A percentile compares a stretch with the other conserved stretches of the same genome.
Evolutionary conservation across 2,329 filamentous ascomycete genomes (phyloP).

Genomic region (Penicillium sp.): DNA sequence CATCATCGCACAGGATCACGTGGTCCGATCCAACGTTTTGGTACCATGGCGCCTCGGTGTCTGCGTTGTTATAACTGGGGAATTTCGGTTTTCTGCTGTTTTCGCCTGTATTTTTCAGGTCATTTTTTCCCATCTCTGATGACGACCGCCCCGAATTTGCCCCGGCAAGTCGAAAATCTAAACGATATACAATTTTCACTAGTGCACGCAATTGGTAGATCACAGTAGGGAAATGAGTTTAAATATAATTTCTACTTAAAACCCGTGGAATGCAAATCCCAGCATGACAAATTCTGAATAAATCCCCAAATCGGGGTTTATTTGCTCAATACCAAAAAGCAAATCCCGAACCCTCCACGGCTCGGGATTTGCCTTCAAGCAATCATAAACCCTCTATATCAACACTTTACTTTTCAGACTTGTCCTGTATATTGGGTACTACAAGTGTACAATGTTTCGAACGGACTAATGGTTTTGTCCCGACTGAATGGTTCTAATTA

Average conservation of each 20-base stretch:
- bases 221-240: no score
- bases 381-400: conserved; percentile 35
- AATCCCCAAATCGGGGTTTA: conserved; percentile 4
- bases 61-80: no score
- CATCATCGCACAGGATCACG: not conserved
- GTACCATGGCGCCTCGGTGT: no score
- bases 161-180: no score
- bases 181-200: no score
- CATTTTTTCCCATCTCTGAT: no score
- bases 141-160: no score
- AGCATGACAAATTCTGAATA: conserved; percentile 14
- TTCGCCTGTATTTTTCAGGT: no score
- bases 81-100: no score
- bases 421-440: not conserved
- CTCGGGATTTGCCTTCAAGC: conserved; percentile 41
- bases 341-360: conserved; percentile 35
- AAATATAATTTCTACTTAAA: no score
- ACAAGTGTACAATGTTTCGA: not conserved
- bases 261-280: not conserved
- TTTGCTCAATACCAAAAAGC: conserved; percentile 14
- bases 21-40: no score
- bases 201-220: no score
- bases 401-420: conserved; percentile 24
- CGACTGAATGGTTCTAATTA: conserved; percentile 2
- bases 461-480: not conserved